Base-by-base conservation (phyloP, 2,329 filamentous ascomycete genomes). In the Exophiala lecanii-corni region DNA sequence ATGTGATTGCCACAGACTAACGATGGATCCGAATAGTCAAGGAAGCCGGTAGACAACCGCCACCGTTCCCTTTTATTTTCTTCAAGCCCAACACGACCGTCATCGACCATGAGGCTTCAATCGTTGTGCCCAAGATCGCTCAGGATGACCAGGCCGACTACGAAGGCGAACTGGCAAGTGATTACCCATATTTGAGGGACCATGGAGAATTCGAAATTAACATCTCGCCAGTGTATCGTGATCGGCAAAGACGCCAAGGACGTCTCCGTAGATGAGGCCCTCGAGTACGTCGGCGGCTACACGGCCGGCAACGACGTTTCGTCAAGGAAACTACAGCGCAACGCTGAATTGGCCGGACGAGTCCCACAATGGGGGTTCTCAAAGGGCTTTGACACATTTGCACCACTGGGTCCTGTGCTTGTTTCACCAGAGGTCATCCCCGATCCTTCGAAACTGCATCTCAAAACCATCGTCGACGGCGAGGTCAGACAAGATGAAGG, bases 91-190 rank as follows among this genome's bases (percentile, higher is more conserved):
- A 59, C 10, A 64, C 60, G 1, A 59, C 61, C 2, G 53, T 67
- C 1, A 59, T 50, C 9, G 61, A 59, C 5, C 61, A 62, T 2
- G 54, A 50, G 21, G 59, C 59, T 3, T 53, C 55, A 0, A 55
- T 57, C 7, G 50, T 64, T 7, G 55, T 49, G 9, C 53, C 64
- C 5, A 62, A 61, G 17, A 53, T 62, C 5, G 61, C 59, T 0
- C 62, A 68, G 43, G 63, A 68, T 43, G 61, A 62, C 64, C 47
- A 61, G 7, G 60, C 57, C 36, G 66, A 68, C 53, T 69, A 68
- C 41, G 65, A 68, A 46, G 63, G 61, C 2, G 66, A 70, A 50
- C 53, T 70, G 13, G 57, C 56, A 2, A 23, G 67, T 43, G 19
- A 9, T 13, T 31, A 9, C 6, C 7, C 12, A 15, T 36, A 12